These are phyloP conservation scores for Rehmannia glutinosa DNA, from an alignment of 257 asterid genomes.

Conservation along the genomic window DNA sequence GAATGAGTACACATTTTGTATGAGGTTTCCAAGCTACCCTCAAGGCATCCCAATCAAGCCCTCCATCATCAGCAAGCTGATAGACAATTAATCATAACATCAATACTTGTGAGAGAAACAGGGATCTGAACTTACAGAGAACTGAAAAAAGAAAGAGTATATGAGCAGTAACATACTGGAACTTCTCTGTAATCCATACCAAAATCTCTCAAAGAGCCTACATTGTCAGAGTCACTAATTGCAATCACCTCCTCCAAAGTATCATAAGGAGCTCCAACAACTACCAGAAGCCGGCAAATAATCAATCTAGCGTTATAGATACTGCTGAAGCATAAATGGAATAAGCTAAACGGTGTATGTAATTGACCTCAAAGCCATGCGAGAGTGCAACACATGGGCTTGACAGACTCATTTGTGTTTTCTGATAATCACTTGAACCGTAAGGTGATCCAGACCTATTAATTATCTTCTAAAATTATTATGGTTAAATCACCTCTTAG, in stretches of 20 bases:
- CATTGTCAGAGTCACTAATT: not conserved
- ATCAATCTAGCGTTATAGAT: no score
- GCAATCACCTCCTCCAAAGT: not conserved
- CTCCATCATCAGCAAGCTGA: constrained; percentile 76
- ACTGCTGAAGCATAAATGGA: no score
- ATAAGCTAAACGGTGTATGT: no score
- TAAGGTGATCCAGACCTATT: no score
- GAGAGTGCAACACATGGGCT: no score
- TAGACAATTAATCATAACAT: constrained; percentile 16
- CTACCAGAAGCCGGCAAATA: no score
- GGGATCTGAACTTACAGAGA: constrained; percentile 1
- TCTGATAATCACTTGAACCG: no score
- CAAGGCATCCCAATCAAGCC: constrained; percentile 74
- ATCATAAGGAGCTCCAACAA: no score
- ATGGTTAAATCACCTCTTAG: not conserved
- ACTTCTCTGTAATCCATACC: constrained; percentile 75
- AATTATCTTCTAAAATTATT: no score
- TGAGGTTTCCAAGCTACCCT: constrained; percentile 55
- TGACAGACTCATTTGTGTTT: no score
- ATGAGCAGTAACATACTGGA: constrained; percentile 47
- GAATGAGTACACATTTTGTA: constrained; percentile 48
- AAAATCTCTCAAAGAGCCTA: constrained; percentile 81
- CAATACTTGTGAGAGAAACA: not conserved
- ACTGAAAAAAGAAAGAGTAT: not conserved
- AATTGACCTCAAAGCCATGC: no score